Conservation (phyloP, 495 filamentous ascomycete species). For the Penicillium herquei region DNA sequence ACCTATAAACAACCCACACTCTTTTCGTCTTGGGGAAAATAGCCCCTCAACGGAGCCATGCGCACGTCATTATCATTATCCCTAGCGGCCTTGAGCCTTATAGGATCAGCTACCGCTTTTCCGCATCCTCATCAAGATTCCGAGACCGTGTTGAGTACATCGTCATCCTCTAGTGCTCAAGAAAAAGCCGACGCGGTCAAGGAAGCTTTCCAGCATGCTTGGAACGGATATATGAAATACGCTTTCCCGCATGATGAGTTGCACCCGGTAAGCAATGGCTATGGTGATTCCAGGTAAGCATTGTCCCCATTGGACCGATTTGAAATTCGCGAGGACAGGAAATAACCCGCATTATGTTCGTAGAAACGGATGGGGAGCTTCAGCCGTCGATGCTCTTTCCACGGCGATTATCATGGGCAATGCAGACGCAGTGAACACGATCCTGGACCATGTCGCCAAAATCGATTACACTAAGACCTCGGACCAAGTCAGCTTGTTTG, state of each 20-base stretch:
- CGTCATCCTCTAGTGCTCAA: constrained; percentile 7
- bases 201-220: constrained; percentile 72
- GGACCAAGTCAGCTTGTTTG: constrained; percentile 69
- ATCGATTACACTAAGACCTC: constrained; percentile 67
- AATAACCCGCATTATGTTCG: constrained; percentile 13
- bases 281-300: constrained; percentile 65
- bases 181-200: constrained; percentile 65
- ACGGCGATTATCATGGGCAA: constrained; percentile 80
- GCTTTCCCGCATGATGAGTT: constrained; percentile 80
- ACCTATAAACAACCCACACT: not conserved
- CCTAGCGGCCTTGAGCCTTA: constrained; percentile 25
- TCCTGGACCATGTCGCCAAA: constrained; percentile 63
- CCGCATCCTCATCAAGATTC: constrained; percentile 10
- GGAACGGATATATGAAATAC: constrained; percentile 78
- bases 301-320: not conserved
- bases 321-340: not conserved
- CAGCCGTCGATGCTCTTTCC: constrained; percentile 76
- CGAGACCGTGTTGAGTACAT: constrained; percentile 7
- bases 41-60: constrained; percentile 21
- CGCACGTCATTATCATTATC: constrained; percentile 30
- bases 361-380: constrained; percentile 87
- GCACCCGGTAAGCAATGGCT: constrained; percentile 62
- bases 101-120: constrained; percentile 24
- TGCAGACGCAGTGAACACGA: constrained; percentile 61
- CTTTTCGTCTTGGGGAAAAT: not conserved